Evolutionary conservation across 1,284 basidiomycete species (phyloP), one percentile per base, ranked within the genome.

Genomic region (Laetiporus sulphureus): DNA sequence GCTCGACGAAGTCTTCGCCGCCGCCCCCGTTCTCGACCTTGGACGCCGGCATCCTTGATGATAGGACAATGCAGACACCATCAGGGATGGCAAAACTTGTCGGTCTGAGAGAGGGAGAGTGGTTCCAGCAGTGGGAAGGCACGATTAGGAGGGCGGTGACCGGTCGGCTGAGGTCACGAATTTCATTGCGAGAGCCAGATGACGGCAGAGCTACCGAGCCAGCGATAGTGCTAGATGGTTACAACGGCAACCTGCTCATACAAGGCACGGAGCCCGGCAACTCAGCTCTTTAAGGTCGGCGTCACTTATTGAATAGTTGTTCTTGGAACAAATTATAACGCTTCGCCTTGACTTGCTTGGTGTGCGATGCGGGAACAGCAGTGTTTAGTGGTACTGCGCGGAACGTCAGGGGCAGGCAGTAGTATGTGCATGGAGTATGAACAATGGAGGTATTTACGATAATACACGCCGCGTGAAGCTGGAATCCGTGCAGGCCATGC

Each of bases 71-170:
- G 32, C 59, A 57, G 36, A 61, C 62, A n/a, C 45, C 58, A 4
- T 51, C 56, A 23, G 63, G 65, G 5, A 53, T 46, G 8, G 64
- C 60, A 18, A 63, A 58, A 44, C 54, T 78, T 5, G 53, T 73
- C 2, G 87, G 87, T 1, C 52, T 76, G 43, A 70, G 70, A 45
- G 88, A 90, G 60, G 82, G 79, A 4, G 73, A 81, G 49, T 91
- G 85, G 85, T 84, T 87, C 60, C 72, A 72, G 55, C 68, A 68
- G 38, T 90, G 87, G 85, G 81, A 89, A 52, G 69, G 68, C 27
- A 69, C 75, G 3, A 86, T 91, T 39, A 50, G 59, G 29, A 45
- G 53, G 4, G 58, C 58, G 5, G 59, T 61, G 12, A 48, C 42
- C 11, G 44, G 58, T 35, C 54, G 58, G 21, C 29, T 67, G 41